Conservation (phyloP, 345 rosid species). For the Adansonia digitata region DNA sequence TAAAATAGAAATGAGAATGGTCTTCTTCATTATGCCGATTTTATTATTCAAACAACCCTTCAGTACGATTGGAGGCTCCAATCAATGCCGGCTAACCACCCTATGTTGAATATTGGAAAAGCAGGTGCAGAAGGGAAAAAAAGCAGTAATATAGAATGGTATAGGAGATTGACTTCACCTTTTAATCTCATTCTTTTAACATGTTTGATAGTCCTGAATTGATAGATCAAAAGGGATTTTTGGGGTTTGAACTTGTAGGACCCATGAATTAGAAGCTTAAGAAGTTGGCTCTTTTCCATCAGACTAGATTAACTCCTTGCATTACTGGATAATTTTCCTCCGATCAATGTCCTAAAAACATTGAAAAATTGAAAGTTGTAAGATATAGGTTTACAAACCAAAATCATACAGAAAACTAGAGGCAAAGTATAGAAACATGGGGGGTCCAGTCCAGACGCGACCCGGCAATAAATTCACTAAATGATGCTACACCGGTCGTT, state of each 20-base stretch:
- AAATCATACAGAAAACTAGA: neutral
- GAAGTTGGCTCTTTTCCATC: slow-evolving; percentile 18
- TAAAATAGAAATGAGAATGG: too few relatives aligned
- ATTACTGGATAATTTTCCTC: neutral
- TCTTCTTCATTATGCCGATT: too few relatives aligned
- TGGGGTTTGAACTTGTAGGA: slow-evolving; percentile 24
- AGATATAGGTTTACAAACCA: neutral
- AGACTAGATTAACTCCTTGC: neutral
- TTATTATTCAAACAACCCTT: too few relatives aligned
- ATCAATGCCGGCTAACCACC: too few relatives aligned
- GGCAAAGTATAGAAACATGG: neutral
- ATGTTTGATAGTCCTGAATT: neutral
- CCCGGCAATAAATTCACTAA: neutral
- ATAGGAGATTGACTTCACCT: slow-evolving; percentile 27
- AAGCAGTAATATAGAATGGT: neutral
- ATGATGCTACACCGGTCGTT: neutral
- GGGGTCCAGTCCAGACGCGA: neutral
- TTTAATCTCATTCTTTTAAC: slow-evolving; percentile 12
- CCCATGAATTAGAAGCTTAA: slow-evolving; percentile 10
- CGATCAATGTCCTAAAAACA: neutral
- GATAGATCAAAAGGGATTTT: slow-evolving; percentile 24
- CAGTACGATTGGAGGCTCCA: too few relatives aligned
- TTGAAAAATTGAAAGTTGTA: neutral
- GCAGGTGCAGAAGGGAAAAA: neutral
- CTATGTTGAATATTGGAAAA: neutral